These are phyloP conservation scores for Candida piceae DNA, from an alignment of 805 yeast genomes.

Conservation along the genomic window DNA sequence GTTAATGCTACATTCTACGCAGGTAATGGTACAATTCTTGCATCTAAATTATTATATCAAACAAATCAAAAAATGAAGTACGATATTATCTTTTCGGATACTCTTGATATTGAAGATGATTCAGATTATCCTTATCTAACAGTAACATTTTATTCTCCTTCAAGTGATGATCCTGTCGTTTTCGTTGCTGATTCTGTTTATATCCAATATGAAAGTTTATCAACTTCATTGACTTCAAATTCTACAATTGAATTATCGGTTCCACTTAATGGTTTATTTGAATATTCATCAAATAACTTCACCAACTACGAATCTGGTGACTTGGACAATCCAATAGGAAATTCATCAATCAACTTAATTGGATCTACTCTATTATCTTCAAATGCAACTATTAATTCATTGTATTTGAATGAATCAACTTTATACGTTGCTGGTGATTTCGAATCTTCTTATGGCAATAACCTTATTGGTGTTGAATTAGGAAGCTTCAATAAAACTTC, in stretches of 20 bases:
- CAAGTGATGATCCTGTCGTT: constrained; percentile 15
- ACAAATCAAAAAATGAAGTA: constrained; percentile 77
- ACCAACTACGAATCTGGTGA: constrained; percentile 24
- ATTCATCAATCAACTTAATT: constrained; percentile 40
- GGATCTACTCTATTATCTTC: constrained; percentile 33
- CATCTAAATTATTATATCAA: constrained; percentile 57
- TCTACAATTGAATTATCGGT: constrained; percentile 20
- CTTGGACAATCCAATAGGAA: constrained; percentile 34
- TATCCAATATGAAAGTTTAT: constrained; percentile 35
- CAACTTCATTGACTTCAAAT: constrained; percentile 37
- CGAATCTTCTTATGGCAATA: constrained; percentile 31
- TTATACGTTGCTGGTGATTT: constrained; percentile 49
- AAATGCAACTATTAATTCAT: constrained; percentile 36
- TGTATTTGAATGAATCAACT: constrained; percentile 28
- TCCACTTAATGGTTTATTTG: constrained; percentile 70
- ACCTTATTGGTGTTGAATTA: constrained; percentile 32
- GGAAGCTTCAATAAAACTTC: constrained; percentile 15
- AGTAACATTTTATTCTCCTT: constrained; percentile 33
- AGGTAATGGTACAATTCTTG: constrained; percentile 38
- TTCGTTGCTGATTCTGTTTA: constrained; percentile 43
- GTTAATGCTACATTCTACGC: constrained; percentile 69
- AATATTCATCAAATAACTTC: constrained; percentile 70
- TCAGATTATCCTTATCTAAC: constrained; percentile 33
- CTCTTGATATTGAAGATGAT: constrained; percentile 43
- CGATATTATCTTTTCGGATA: constrained; percentile 72